These are phyloP conservation scores for Chimonanthus salicifolius DNA, from an alignment of 164 flowering plant species.

Conservation along the genomic window DNA sequence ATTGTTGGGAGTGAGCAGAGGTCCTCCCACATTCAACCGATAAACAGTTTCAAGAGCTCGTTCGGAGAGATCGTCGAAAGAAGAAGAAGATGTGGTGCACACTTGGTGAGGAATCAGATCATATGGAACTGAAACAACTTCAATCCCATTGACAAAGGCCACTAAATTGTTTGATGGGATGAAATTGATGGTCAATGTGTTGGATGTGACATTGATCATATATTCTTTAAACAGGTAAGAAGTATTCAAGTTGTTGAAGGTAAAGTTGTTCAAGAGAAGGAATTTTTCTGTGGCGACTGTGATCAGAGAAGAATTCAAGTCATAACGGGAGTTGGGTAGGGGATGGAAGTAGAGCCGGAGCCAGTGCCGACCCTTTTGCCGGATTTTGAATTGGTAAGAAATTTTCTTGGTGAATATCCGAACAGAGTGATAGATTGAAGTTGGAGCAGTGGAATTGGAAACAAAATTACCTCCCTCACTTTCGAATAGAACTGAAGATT, in stretches of 20 bases:
- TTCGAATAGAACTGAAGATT: too few relatives aligned
- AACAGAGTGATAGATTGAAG: too few relatives aligned
- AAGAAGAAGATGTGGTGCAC: constrained; percentile 6
- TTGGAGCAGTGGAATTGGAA: too few relatives aligned
- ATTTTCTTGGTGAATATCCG: too few relatives aligned
- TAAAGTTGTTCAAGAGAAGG: constrained; percentile 26
- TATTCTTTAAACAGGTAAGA: constrained; percentile 30
- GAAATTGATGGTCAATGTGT: constrained; percentile 20
- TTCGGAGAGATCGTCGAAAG: constrained; percentile 21
- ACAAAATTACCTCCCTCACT: too few relatives aligned
- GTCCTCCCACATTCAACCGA: constrained; percentile 38
- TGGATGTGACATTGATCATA: constrained; percentile 25
- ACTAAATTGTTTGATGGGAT: constrained; percentile 25
- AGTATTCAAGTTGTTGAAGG: constrained; percentile 18
- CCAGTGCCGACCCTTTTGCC: too few relatives aligned
- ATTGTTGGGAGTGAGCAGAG: constrained; percentile 28
- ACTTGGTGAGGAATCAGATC: constrained; percentile 30
- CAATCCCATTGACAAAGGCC: constrained; percentile 33
- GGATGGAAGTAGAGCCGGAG: too few relatives aligned
- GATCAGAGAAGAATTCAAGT: constrained; percentile 18
- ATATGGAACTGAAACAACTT: constrained; percentile 31
- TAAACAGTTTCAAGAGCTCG: constrained; percentile 26
- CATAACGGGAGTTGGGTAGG: constrained; percentile 10
- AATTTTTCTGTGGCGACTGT: constrained; percentile 23
- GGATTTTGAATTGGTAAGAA: too few relatives aligned